Conservation (phyloP, 2,329 filamentous ascomycete species). For the Diaporthe sp. region DNA sequence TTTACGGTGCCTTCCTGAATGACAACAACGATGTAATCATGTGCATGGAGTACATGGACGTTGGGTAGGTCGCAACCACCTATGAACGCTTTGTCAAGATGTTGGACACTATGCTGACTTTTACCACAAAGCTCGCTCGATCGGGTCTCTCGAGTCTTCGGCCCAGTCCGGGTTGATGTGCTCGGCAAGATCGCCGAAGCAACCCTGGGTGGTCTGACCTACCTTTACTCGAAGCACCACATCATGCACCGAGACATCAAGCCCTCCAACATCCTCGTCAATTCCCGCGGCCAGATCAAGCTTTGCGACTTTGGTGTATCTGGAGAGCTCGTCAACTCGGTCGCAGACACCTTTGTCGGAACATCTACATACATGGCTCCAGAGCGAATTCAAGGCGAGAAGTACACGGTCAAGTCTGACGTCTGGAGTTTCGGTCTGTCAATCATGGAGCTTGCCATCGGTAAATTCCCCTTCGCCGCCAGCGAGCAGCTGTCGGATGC, state of each 20-base stretch:
- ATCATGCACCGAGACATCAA: conserved; percentile 99
- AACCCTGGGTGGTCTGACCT: conserved; percentile 91
- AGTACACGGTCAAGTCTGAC: conserved; percentile 98
- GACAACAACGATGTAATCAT: conserved; percentile 98
- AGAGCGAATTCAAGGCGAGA: conserved; percentile 95
- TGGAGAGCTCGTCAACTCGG: conserved; percentile 96
- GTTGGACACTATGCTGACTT: conserved; percentile 38
- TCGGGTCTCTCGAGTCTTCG: conserved; percentile 93
- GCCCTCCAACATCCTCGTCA: conserved; percentile 96
- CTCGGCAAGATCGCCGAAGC: conserved; percentile 98
- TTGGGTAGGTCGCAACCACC: conserved; percentile 77
- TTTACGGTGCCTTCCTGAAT: conserved; percentile 97
- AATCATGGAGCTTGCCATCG: conserved; percentile 97
- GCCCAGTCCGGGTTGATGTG: conserved; percentile 94
- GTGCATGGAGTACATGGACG: conserved; percentile 99
- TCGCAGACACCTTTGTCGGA: conserved; percentile 97
- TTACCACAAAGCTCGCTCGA: conserved; percentile 77
- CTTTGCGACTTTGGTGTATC: conserved; percentile 99
- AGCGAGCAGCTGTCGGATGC: conserved; percentile 79
- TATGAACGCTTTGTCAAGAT: background rate
- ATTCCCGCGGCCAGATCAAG: conserved; percentile 95
- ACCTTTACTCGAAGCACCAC: conserved; percentile 94
- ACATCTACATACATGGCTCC: conserved; percentile 99
- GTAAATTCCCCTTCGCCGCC: conserved; percentile 92
- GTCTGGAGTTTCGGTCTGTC: conserved; percentile 98